Base-by-base conservation (phyloP, 116 monocot species). In the Iris pallida region DNA sequence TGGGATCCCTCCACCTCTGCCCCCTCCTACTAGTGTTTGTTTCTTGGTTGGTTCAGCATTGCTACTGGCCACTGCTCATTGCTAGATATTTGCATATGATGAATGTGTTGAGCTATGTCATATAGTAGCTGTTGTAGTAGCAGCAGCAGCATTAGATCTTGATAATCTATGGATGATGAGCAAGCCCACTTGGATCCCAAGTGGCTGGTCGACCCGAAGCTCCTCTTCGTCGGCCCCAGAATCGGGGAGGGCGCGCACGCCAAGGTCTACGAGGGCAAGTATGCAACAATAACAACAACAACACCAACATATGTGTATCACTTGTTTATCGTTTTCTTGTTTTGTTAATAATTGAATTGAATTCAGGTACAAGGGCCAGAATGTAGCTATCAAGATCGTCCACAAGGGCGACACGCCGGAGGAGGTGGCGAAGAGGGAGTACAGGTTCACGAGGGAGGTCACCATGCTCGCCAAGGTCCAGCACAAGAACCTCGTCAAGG, bases 241-340 rank as follows among this genome's bases (percentile, higher is more conserved):
- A 88, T 95, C 18, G 95, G 95, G 20, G 95, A 95, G 53, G 95
- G 95, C 18, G 95, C 86, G 7, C 95, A 95, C 68, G 91, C 86
- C 20, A 95, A 95, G 57, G 91, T 95, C 61, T 95, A 95, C 45
- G 80, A 91, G 88, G 95, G 95, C 68, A 95, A 91, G 95, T 94
- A 79, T 60, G 87, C 70, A 46, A 30, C 30, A 30, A 30, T 3
- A 30, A 30, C 30, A 30, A 30, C 30, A 30, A 30, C 30, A 30
- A 30, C 30, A n/a, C n/a, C n/a, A 30, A 30, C 30, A 30, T 30
- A 3, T 30, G 30, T 30, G 14, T 19, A 5, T 74, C 56, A 15
- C 43, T 11, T 8, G 11, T 4, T 40, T 44, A 30, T n/a, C 30
- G 30, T 30, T 30, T 30, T 30, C 30, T 30, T 30, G 30, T 30